phyloP scores from a whole-genome alignment of 2,329 filamentous ascomycete species.

The Cucurbitaria berberidis region DNA sequence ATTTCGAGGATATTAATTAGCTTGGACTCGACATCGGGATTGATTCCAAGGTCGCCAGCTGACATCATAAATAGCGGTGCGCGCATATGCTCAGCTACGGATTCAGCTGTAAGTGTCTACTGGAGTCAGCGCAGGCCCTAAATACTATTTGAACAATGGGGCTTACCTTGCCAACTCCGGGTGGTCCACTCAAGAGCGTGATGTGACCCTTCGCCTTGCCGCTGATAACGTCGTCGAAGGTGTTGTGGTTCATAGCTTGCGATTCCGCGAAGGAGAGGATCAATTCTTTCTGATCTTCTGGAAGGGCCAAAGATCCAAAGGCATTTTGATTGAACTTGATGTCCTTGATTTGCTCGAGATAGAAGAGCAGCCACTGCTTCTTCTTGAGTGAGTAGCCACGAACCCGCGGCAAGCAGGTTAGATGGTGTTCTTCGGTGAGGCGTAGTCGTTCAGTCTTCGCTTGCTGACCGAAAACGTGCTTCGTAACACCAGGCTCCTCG shows the following conservation, averaged over 20 bases:
- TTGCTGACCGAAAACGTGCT: constrained; percentile 26
- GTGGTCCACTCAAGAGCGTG: constrained; percentile 78
- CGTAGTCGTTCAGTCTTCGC: constrained; percentile 51
- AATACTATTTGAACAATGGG: not conserved
- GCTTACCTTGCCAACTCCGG: constrained; percentile 74
- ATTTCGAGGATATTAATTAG: constrained; percentile 57
- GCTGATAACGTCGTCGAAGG: constrained; percentile 70
- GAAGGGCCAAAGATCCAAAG: constrained; percentile 79
- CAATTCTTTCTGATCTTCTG: constrained; percentile 64
- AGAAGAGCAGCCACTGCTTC: constrained; percentile 88
- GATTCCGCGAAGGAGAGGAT: constrained; percentile 82
- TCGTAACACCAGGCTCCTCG: constrained; percentile 12
- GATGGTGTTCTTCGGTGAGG: constrained; percentile 76
- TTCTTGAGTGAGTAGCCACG: constrained; percentile 85
- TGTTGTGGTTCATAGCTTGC: constrained; percentile 76
- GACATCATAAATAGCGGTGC: constrained; percentile 83
- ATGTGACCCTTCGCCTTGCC: constrained; percentile 88
- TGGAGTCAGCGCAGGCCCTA: not conserved
- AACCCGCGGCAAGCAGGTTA: constrained; percentile 44
- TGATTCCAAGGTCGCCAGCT: constrained; percentile 65
- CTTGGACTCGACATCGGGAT: constrained; percentile 53
- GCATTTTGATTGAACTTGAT: constrained; percentile 84
- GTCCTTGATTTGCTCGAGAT: constrained; percentile 75
- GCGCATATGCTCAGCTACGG: constrained; percentile 82
- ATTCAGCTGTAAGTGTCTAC: constrained; percentile 78